A percentile compares a stretch with the other conserved stretches of the same genome.
Evolutionary conservation across 192 early-diverging fungal species (phyloP).

Genomic region (Backusella westeae): DNA sequence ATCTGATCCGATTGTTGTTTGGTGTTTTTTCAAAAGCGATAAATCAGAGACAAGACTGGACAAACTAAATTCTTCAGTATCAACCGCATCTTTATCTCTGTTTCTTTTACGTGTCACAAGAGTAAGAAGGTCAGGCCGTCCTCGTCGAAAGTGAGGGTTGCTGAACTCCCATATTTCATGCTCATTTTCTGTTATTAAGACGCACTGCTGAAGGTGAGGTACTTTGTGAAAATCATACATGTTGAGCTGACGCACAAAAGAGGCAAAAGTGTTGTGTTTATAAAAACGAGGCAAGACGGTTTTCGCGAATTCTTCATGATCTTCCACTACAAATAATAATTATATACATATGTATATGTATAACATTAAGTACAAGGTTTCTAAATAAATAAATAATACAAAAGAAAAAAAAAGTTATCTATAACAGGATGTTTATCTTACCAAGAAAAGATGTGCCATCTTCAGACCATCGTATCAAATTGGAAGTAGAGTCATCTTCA

Average conservation of each 20-base stretch:
- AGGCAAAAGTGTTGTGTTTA: slow-evolving; percentile 93
- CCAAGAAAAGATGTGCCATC: slow-evolving; percentile 86
- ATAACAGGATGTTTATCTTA: background rate
- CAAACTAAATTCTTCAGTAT: slow-evolving; percentile 44
- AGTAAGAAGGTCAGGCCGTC: slow-evolving; percentile 85
- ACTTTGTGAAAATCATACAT: slow-evolving; percentile 99
- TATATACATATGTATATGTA: background rate
- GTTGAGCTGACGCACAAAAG: slow-evolving; percentile 91
- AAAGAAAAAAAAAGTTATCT: background rate
- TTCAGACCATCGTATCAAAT: slow-evolving; percentile 88
- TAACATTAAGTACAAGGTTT: background rate
- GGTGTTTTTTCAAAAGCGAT: slow-evolving; percentile 85
- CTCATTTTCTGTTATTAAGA: slow-evolving; percentile 69
- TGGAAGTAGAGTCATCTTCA: slow-evolving; percentile 72
- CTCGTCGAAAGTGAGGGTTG: slow-evolving; percentile 86
- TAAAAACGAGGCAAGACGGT: slow-evolving; percentile 85
- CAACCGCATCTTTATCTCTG: slow-evolving; percentile 39
- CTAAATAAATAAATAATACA: background rate
- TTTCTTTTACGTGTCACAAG: slow-evolving; percentile 78
- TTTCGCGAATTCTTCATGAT: slow-evolving; percentile 78
- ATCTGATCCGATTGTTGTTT: slow-evolving; percentile 84
- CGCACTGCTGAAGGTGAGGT: slow-evolving; percentile 90
- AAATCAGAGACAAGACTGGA: slow-evolving; percentile 70
- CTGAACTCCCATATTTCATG: slow-evolving; percentile 92
- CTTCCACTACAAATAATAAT: slow-evolving; percentile 38